phyloP scores from a whole-genome alignment of 192 early-diverging fungal species.

The Linnemannia zychae region DNA sequence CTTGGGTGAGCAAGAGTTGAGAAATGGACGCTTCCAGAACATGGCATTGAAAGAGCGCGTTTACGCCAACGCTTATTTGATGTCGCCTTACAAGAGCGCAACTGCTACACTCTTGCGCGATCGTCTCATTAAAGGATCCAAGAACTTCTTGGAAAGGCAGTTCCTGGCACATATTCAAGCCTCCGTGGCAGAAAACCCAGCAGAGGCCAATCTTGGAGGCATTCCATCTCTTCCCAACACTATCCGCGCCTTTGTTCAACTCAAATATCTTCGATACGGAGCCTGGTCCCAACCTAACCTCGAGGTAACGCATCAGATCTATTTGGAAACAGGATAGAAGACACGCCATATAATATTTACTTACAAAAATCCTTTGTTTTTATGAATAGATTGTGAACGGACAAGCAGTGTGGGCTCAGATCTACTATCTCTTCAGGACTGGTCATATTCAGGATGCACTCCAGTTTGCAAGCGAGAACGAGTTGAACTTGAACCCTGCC shows the following conservation, averaged over 20 bases:
- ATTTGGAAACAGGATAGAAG: not conserved
- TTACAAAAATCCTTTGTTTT: not conserved
- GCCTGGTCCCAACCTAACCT: constrained; percentile 56
- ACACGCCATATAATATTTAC: not conserved
- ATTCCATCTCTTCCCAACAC: constrained; percentile 79
- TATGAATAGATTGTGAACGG: constrained; percentile 58
- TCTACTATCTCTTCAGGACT: constrained; percentile 85
- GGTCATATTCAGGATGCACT: constrained; percentile 79
- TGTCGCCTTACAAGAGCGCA: constrained; percentile 33
- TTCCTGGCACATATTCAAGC: constrained; percentile 61
- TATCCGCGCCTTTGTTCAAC: constrained; percentile 78
- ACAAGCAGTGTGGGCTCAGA: constrained; percentile 87
- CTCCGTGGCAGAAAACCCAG: constrained; percentile 69
- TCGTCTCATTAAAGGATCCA: constrained; percentile 58
- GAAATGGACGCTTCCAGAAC: constrained; percentile 49
- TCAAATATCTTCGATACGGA: constrained; percentile 75
- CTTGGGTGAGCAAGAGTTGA: constrained; percentile 55
- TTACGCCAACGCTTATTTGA: constrained; percentile 55
- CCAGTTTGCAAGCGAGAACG: constrained; percentile 72
- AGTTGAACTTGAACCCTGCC: constrained; percentile 66
- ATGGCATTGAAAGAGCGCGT: constrained; percentile 59
- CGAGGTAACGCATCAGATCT: constrained; percentile 28
- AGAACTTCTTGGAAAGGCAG: constrained; percentile 67
- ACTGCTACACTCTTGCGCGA: constrained; percentile 44
- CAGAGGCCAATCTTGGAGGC: constrained; percentile 83